A percentile compares a stretch with the other conserved stretches of the same genome.
phyloP scores from a whole-genome alignment of 2,329 filamentous ascomycete genomes.

The Venturiaceae sp. region DNA sequence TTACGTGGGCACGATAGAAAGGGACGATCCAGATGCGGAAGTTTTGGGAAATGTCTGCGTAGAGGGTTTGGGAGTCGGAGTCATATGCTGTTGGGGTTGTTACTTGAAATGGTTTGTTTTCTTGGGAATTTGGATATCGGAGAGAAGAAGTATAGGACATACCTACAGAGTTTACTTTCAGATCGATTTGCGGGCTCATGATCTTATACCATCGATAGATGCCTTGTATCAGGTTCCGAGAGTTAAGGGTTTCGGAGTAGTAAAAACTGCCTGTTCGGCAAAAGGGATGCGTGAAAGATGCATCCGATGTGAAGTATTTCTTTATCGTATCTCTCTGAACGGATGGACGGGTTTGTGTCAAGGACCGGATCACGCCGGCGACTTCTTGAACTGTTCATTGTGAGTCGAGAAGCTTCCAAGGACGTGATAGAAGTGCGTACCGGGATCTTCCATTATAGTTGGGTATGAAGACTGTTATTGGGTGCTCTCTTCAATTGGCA shows the following conservation, averaged over 20 bases:
- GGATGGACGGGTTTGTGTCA: slow-evolving; percentile 57
- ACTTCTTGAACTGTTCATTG: slow-evolving; percentile 46
- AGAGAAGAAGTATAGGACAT: slow-evolving; percentile 12
- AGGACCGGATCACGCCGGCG: slow-evolving; percentile 51
- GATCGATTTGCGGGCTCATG: slow-evolving; percentile 61
- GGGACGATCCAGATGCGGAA: slow-evolving; percentile 73
- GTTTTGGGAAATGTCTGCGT: slow-evolving; percentile 62
- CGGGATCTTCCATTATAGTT: slow-evolving; percentile 20
- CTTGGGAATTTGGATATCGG: background rate
- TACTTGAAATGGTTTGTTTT: background rate
- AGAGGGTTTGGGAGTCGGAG: slow-evolving; percentile 54
- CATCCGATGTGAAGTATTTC: slow-evolving; percentile 62
- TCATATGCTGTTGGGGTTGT: slow-evolving; percentile 50
- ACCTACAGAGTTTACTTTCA: slow-evolving; percentile 55
- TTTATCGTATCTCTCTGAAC: slow-evolving; percentile 57
- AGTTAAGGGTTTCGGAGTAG: slow-evolving; percentile 33
- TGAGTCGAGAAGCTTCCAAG: background rate
- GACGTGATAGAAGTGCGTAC: slow-evolving; percentile 9
- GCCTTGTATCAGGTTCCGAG: slow-evolving; percentile 54
- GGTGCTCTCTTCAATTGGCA: too few species aligned
- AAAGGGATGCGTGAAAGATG: slow-evolving; percentile 70
- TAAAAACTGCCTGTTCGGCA: slow-evolving; percentile 53
- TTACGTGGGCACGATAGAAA: slow-evolving; percentile 59
- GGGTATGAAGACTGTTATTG: background rate
- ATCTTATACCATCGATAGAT: slow-evolving; percentile 59